A percentile compares a stretch with the other conserved stretches of the same genome.
These are phyloP conservation scores for Alloteropsis semialata DNA, from an alignment of 176 grass and related monocot genomes.

Conservation along the genomic window DNA sequence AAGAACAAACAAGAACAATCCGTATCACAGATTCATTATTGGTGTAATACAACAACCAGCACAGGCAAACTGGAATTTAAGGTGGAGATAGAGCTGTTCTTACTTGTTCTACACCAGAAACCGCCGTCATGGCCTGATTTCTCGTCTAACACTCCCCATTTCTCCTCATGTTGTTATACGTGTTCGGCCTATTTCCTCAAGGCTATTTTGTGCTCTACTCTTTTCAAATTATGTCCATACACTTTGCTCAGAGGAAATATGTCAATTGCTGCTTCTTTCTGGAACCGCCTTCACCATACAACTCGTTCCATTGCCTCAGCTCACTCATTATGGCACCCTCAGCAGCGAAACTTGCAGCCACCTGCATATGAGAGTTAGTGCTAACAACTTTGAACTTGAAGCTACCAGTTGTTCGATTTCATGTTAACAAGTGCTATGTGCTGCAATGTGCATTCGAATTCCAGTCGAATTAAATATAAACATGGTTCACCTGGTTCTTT, in stretches of 20 bases:
- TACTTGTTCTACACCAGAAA: conserved; percentile 14
- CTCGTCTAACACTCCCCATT: not conserved
- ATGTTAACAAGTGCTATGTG: not conserved
- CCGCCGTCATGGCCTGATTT: not conserved
- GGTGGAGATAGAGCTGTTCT: not conserved
- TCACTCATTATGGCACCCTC: conserved; percentile 91
- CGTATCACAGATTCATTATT: conserved; percentile 28
- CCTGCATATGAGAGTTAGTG: conserved; percentile 51
- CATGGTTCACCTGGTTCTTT: conserved; percentile 71
- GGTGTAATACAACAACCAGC: conserved; percentile 31
- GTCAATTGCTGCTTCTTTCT: conserved; percentile 92
- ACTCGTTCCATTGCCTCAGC: conserved; percentile 93
- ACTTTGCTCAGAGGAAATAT: conserved; percentile 72
- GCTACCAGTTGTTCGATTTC: not conserved
- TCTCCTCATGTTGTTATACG: not conserved
- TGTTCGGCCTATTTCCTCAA: conserved; percentile 20
- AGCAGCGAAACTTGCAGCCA: conserved; percentile 72
- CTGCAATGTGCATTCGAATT: not conserved
- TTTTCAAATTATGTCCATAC: conserved; percentile 41
- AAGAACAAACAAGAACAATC: conserved; percentile 16
- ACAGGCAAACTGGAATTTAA: conserved; percentile 21
- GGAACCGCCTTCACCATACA: conserved; percentile 92
- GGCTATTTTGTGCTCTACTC: conserved; percentile 28
- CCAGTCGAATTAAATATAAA: not conserved
- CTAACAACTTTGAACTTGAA: not conserved